phyloP scores from a whole-genome alignment of 352 stramenopile genomes.

The Aphanomyces invadans region DNA sequence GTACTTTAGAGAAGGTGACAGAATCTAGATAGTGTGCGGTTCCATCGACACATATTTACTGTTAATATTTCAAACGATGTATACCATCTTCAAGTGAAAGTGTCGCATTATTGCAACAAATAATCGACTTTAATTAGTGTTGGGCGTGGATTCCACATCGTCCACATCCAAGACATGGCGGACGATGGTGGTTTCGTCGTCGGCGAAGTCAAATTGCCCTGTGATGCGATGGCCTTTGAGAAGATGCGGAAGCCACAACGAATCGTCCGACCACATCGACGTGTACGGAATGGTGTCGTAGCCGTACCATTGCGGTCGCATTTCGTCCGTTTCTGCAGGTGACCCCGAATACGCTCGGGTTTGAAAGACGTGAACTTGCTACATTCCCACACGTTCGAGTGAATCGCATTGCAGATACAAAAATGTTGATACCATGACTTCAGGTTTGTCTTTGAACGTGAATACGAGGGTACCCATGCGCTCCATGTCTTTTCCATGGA shows the following conservation, averaged over 20 bases:
- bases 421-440: slow-evolving; percentile 50
- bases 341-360: slow-evolving; percentile 51
- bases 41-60: too few relatives aligned
- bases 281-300: slow-evolving; percentile 54
- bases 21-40: too few relatives aligned
- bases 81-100: too few relatives aligned
- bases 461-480: slow-evolving; percentile 46
- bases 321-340: slow-evolving; percentile 82
- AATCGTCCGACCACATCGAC: slow-evolving; percentile 85
- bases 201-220: slow-evolving; percentile 64
- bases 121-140: too few relatives aligned
- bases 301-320: slow-evolving; percentile 77
- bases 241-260: slow-evolving; percentile 71
- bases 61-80: too few relatives aligned
- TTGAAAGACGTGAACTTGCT: slow-evolving; percentile 82
- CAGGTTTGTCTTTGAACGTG: slow-evolving; percentile 46
- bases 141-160: background rate
- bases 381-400: too few relatives aligned
- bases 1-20: too few relatives aligned
- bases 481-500: slow-evolving; percentile 28
- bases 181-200: slow-evolving; percentile 61
- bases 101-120: too few relatives aligned
- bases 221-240: slow-evolving; percentile 54
- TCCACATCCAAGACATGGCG: slow-evolving; percentile 30
- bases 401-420: too few relatives aligned